Percentiles rank a stretch among this genome's conserved stretches.
These are phyloP conservation scores for Echria macrotheca DNA, from an alignment of 495 filamentous ascomycete species.

Conservation along the genomic window DNA sequence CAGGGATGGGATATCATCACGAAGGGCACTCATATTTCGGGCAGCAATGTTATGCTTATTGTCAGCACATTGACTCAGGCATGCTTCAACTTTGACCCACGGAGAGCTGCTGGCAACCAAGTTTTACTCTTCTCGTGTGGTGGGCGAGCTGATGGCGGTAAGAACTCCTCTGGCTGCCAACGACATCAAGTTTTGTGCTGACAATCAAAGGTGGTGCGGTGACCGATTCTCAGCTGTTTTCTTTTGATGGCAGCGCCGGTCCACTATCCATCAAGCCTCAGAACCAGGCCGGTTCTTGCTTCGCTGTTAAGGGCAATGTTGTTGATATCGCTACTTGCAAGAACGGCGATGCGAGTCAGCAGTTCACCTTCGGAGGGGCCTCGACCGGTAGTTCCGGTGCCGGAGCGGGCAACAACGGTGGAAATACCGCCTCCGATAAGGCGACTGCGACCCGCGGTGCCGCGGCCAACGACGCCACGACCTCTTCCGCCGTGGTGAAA, in stretches of 20 bases:
- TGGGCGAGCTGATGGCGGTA: constrained; percentile 48
- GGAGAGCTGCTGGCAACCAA: constrained; percentile 42
- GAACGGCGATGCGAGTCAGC: constrained; percentile 36
- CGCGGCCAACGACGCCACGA: no score
- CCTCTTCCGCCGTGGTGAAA: no score
- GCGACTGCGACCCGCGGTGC: no score
- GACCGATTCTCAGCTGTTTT: constrained; percentile 46
- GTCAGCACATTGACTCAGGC: constrained; percentile 53
- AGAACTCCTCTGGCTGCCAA: background rate
- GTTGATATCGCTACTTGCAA: constrained; percentile 42
- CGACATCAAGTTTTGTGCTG: constrained; percentile 3
- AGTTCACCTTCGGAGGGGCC: constrained; percentile 40
- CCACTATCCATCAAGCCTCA: constrained; percentile 38
- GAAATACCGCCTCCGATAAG: no score
- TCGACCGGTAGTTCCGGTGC: constrained; percentile 3
- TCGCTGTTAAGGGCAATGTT: constrained; percentile 40
- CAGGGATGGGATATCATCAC: constrained; percentile 54
- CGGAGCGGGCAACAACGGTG: no score
- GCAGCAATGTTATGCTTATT: constrained; percentile 38
- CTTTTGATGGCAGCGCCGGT: constrained; percentile 37
- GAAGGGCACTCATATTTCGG: constrained; percentile 43
- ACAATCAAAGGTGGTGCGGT: constrained; percentile 35
- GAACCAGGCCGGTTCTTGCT: constrained; percentile 40
- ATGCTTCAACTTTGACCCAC: constrained; percentile 50
- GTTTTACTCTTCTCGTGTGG: constrained; percentile 51